Conservation (phyloP, 1,284 basidiomycete genomes). For the Cerrena zonata region DNA sequence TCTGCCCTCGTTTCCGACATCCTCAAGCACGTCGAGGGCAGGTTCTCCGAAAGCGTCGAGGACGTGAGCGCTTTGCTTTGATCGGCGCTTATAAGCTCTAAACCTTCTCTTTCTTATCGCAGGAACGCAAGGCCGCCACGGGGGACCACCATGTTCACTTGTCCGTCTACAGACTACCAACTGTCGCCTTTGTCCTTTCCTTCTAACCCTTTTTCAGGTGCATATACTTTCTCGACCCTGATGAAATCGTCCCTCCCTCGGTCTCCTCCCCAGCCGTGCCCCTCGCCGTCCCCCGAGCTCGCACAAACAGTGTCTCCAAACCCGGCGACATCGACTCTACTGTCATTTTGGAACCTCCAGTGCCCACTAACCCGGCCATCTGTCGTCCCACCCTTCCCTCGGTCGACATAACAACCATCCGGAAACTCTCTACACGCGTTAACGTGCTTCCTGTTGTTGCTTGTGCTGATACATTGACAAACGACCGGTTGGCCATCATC, state of each 20-base stretch:
- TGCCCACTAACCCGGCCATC: conserved; percentile 62
- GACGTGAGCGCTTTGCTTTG: conserved; percentile 49
- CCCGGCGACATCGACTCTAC: conserved; percentile 61
- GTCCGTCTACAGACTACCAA: conserved; percentile 42
- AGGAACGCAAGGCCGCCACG: conserved; percentile 63
- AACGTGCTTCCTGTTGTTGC: conserved; percentile 94
- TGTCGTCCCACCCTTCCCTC: conserved; percentile 61
- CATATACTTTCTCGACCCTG: conserved; percentile 76
- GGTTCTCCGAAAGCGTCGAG: conserved; percentile 62
- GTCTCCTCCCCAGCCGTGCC: conserved; percentile 57
- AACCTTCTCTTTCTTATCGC: conserved; percentile 17
- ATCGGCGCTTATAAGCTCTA: conserved; percentile 15
- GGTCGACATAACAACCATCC: conserved; percentile 85
- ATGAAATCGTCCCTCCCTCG: conserved; percentile 63
- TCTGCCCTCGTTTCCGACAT: conserved; percentile 59
- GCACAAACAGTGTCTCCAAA: conserved; percentile 63
- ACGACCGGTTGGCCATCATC: conserved; percentile 74
- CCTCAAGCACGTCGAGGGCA: conserved; percentile 57
- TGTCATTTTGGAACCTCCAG: conserved; percentile 74
- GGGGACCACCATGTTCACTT: conserved; percentile 74
- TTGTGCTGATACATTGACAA: conserved; percentile 85
- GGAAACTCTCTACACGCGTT: conserved; percentile 82
- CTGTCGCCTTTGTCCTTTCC: not conserved
- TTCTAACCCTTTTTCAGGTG: conserved; percentile 40
- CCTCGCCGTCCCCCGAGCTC: conserved; percentile 50